These are phyloP conservation scores for Brassica nigra DNA, from an alignment of 345 rosid genomes.

Conservation along the genomic window DNA sequence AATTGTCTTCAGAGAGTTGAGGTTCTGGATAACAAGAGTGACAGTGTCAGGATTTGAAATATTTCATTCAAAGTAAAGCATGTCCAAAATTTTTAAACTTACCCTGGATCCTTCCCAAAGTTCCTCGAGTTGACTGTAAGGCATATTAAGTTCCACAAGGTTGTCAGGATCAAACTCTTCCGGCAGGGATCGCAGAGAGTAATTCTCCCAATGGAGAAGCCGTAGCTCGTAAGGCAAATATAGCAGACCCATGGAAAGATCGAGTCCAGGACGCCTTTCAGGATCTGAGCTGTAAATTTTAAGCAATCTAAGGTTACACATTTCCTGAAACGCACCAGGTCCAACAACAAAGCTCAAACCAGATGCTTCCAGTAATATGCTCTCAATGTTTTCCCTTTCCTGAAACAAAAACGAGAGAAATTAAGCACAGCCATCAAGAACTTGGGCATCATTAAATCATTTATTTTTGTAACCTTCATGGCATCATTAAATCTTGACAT, in stretches of 20 bases:
- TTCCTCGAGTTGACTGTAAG: background rate
- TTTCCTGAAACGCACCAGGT: background rate
- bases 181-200: conserved; percentile 17
- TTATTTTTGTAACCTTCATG: background rate
- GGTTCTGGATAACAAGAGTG: background rate
- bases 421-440: background rate
- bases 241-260: background rate
- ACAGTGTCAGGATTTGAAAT: background rate
- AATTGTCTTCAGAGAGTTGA: conserved; percentile 9
- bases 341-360: background rate
- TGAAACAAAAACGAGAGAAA: background rate
- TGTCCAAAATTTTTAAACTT: background rate
- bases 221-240: conserved; percentile 8
- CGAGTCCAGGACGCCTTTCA: background rate
- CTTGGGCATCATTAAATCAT: background rate
- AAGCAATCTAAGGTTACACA: conserved; percentile 12
- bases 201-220: conserved; percentile 21
- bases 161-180: background rate
- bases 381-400: background rate
- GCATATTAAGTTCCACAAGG: conserved; percentile 18
- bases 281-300: background rate
- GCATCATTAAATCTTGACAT: background rate
- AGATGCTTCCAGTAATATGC: background rate
- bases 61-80: background rate
- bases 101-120: background rate